These are phyloP conservation scores for Volvariella volvacea DNA, from an alignment of 1,284 basidiomycete genomes.

Conservation along the genomic window DNA sequence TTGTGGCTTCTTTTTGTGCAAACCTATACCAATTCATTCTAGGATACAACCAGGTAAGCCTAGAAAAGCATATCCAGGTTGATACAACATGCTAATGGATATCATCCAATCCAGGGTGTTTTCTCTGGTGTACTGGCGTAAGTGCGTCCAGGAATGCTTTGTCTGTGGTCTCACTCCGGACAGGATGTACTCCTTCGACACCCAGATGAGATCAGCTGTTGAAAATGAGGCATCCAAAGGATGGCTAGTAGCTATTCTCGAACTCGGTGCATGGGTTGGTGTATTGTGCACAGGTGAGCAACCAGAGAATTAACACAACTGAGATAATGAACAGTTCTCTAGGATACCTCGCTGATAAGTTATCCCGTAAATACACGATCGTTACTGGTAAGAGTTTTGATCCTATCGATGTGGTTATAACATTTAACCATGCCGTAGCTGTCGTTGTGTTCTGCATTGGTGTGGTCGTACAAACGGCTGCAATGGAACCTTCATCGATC, in stretches of 20 bases:
- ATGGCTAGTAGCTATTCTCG: constrained; percentile 65
- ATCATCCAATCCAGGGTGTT: constrained; percentile 41
- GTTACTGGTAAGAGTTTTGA: constrained; percentile 39
- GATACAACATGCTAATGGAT: constrained; percentile 1
- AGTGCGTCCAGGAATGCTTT: constrained; percentile 9
- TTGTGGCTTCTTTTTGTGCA: constrained; percentile 1
- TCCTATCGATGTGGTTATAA: neutral
- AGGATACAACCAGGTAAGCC: constrained; percentile 59
- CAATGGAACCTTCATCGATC: constrained; percentile 50
- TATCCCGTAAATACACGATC: constrained; percentile 69
- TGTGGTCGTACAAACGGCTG: constrained; percentile 60
- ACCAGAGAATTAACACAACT: too few relatives aligned
- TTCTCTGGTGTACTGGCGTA: constrained; percentile 63
- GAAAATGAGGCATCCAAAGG: constrained; percentile 47
- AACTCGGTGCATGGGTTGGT: constrained; percentile 68
- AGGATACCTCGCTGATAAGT: constrained; percentile 65
- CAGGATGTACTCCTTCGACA: constrained; percentile 52
- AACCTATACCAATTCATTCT: constrained; percentile 3
- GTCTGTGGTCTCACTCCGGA: constrained; percentile 2
- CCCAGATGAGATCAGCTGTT: constrained; percentile 50
- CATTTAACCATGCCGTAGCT: constrained; percentile 28
- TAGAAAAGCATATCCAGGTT: neutral
- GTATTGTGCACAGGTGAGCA: constrained; percentile 50
- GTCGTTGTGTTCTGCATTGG: constrained; percentile 63
- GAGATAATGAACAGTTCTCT: neutral